A percentile compares a stretch with the other conserved stretches of the same genome.
Evolutionary conservation across 345 rosid species (phyloP).

Genomic region (Laguncularia racemosa): DNA sequence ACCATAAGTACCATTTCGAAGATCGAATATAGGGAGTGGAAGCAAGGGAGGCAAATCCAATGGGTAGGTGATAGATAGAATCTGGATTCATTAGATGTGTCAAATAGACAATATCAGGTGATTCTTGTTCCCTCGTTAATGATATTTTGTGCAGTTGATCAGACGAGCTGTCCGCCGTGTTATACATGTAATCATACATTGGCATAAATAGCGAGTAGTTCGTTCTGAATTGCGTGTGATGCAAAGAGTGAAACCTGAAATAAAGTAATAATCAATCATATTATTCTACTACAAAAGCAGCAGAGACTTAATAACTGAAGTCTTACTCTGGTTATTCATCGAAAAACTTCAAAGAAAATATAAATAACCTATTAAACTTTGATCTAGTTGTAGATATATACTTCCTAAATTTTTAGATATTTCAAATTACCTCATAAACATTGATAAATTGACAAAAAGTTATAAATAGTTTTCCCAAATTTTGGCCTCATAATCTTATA

Average conservation of each 20-base stretch:
- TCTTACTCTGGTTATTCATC: too few species aligned
- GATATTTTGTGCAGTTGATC: conserved; percentile 5
- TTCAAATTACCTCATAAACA: too few species aligned
- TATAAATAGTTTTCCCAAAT: too few species aligned
- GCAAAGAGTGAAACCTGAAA: conserved; percentile 13
- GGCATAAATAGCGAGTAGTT: conserved; percentile 17
- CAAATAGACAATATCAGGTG: conserved; percentile 52
- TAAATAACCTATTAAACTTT: too few species aligned
- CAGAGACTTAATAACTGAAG: too few species aligned
- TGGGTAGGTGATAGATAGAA: conserved; percentile 51
- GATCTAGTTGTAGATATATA: too few species aligned
- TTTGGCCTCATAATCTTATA: too few species aligned
- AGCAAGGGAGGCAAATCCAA: conserved; percentile 55
- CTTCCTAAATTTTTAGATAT: too few species aligned
- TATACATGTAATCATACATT: conserved; percentile 13
- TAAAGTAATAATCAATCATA: neutral
- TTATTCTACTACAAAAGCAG: too few species aligned
- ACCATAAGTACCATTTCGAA: conserved; percentile 33
- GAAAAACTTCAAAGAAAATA: too few species aligned
- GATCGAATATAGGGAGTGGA: conserved; percentile 29
- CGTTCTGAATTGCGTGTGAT: conserved; percentile 17
- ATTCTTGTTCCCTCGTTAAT: conserved; percentile 29
- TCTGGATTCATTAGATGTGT: conserved; percentile 55
- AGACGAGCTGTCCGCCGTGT: conserved; percentile 11
- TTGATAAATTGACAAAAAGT: too few species aligned